Conservation (phyloP, 192 early-diverging fungal species). For the Chytriomyces confervae region DNA sequence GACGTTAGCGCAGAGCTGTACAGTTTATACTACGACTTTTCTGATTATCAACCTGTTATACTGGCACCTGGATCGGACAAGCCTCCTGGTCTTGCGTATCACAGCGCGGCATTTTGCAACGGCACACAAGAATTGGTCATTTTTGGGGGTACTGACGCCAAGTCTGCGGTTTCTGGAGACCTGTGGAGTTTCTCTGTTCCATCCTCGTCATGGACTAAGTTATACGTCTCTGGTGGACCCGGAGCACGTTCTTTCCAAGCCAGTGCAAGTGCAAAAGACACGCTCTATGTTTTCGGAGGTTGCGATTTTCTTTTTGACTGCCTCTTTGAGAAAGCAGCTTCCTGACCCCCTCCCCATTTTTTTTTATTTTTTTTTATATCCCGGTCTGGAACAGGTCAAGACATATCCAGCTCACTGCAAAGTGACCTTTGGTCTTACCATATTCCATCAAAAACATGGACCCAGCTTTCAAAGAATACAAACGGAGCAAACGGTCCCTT, state of each 20-base stretch:
- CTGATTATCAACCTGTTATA: not conserved
- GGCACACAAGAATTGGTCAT: conserved; percentile 8
- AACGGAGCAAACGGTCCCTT: too few relatives aligned
- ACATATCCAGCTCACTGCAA: not conserved
- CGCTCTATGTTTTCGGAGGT: conserved; percentile 11
- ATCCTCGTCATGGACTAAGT: not conserved
- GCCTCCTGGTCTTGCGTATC: conserved; percentile 3
- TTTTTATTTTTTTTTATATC: not conserved
- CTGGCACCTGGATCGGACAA: not conserved
- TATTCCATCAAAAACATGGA: not conserved
- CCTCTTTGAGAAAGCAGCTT: too few relatives aligned
- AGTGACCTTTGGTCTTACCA: conserved; percentile 19
- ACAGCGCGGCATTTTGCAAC: conserved; percentile 1
- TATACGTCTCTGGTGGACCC: not conserved
- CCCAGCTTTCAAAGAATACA: not conserved
- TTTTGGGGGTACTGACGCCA: not conserved
- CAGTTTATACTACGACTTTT: conserved; percentile 2
- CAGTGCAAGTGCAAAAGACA: not conserved
- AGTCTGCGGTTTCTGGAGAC: not conserved
- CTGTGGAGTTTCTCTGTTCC: not conserved
- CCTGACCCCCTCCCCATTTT: not conserved
- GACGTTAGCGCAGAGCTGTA: conserved; percentile 4
- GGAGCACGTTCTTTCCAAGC: not conserved
- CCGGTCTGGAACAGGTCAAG: conserved; percentile 8
- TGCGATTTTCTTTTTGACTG: not conserved